Evolutionary conservation across 2,329 filamentous ascomycete species (phyloP).

Genomic region (Leptosphaerulina australis): DNA sequence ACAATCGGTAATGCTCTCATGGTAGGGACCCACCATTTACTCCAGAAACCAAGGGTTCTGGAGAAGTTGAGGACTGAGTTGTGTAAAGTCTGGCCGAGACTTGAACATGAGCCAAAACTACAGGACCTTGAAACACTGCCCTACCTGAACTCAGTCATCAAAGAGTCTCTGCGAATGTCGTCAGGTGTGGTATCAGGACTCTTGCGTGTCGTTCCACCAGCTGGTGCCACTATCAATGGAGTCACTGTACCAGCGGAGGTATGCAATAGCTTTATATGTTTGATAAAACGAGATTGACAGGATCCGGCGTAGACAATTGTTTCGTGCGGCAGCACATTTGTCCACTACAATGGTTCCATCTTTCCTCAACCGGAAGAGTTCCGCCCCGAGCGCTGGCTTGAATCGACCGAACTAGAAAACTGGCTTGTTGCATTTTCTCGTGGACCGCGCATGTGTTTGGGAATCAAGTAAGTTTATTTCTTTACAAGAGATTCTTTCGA

Average conservation of each 20-base stretch:
- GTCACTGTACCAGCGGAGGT: constrained; percentile 29
- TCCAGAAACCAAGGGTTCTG: constrained; percentile 43
- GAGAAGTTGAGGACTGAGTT: constrained; percentile 51
- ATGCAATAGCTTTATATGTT: constrained; percentile 1
- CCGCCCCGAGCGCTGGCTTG: constrained; percentile 42
- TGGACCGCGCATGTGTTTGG: constrained; percentile 44
- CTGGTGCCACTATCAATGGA: constrained; percentile 32
- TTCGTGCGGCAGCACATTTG: constrained; percentile 41
- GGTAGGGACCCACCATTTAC: constrained; percentile 51
- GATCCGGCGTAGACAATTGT: constrained; percentile 33
- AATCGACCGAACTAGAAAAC: constrained; percentile 32
- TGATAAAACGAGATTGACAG: not conserved
- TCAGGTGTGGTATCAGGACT: constrained; percentile 42
- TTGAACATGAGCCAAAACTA: constrained; percentile 35
- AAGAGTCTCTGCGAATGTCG: constrained; percentile 49
- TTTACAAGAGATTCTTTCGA: too few relatives aligned
- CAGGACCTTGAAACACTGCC: constrained; percentile 47
- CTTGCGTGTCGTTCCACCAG: constrained; percentile 30
- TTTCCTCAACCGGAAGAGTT: constrained; percentile 41
- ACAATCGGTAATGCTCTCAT: constrained; percentile 53
- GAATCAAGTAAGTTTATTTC: constrained; percentile 41
- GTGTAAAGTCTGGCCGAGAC: constrained; percentile 44
- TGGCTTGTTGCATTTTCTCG: constrained; percentile 45
- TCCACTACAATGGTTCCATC: constrained; percentile 41
- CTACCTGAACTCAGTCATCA: constrained; percentile 47